Evolutionary conservation across 495 filamentous ascomycete species (phyloP), one percentile per base, ranked within the genome.

Genomic region (Lasiosphaeria hispida): DNA sequence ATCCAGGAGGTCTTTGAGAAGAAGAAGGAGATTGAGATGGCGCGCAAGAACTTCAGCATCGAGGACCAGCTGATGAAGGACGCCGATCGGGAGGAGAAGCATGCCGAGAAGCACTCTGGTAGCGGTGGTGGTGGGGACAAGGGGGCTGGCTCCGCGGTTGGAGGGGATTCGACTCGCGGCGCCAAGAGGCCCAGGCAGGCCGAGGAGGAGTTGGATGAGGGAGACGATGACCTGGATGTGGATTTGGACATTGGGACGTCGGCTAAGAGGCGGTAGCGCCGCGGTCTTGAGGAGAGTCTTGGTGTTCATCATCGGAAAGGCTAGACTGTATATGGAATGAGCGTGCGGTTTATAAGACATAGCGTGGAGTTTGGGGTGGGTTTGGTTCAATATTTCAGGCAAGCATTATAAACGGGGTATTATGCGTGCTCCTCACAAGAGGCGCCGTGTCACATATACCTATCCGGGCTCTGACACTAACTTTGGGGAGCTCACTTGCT

Each of bases 1-100:
- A 89, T 97, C 55, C 84, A 91, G 76, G 91, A 96, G 71, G 78
- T 95, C 61, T 74, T 97, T 51, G 84, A 85, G 61, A 90, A 88
- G 81, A 87, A 92, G 58, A 85, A 86, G 65, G 83, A 86, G 54
- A 81, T 96, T 43, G 90, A 91, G 67, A 80, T 85, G 59, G 83
- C 87, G n/a, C 76, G 89, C 11, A 89, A 87, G 70, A 80, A 81
- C 11, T 85, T 93, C 54, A 68, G 68, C 34, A 70, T 77, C 18
- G 76, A 80, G 44, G 74, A 73, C 14, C 69, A 71, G 55, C 48
- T 79, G 3, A 70, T 71, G 53, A 72, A 72, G 65, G 70, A 76
- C 38, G 68, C 72, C 2, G 65, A 71, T 10, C 68, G 68, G 55
- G 74, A 76, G 67, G 72, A 76, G 57, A 76, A 71, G 62, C 63